Percentiles rank a stretch among this genome's conserved stretches.
phyloP scores from a whole-genome alignment of 768 basidiomycete genomes.

The Cantharellus cinnabarinus region DNA sequence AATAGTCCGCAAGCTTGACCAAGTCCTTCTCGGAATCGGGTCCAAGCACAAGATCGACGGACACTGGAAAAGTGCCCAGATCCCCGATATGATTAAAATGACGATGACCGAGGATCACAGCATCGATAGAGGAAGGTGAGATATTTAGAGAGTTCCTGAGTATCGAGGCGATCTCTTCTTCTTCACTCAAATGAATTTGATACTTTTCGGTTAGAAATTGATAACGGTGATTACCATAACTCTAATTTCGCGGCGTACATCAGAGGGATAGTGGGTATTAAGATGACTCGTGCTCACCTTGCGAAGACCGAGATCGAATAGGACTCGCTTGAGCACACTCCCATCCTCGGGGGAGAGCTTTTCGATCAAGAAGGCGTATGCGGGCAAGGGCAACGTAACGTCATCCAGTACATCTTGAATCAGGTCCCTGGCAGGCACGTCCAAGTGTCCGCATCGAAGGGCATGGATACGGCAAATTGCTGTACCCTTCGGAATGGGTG shows the following conservation, averaged over 20 bases:
- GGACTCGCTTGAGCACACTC: background rate
- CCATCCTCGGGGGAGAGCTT: background rate
- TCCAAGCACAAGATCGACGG: background rate
- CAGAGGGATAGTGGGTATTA: background rate
- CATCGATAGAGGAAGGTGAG: background rate
- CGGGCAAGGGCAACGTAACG: background rate
- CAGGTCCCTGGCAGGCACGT: background rate
- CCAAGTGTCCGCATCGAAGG: background rate
- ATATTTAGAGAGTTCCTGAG: background rate
- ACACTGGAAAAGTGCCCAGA: background rate
- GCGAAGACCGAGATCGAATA: background rate
- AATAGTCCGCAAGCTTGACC: background rate
- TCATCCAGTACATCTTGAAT: background rate
- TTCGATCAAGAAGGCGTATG: background rate
- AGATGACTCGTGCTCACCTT: background rate
- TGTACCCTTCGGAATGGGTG: background rate
- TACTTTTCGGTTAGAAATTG: background rate
- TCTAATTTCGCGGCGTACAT: background rate
- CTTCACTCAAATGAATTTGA: background rate
- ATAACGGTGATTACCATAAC: background rate
- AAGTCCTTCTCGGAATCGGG: background rate
- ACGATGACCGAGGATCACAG: background rate
- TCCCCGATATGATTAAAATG: background rate
- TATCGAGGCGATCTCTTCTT: background rate
- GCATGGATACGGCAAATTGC: background rate